phyloP scores from a whole-genome alignment of 176 grass and related monocot genomes.

The Aegilops sharonensis region DNA sequence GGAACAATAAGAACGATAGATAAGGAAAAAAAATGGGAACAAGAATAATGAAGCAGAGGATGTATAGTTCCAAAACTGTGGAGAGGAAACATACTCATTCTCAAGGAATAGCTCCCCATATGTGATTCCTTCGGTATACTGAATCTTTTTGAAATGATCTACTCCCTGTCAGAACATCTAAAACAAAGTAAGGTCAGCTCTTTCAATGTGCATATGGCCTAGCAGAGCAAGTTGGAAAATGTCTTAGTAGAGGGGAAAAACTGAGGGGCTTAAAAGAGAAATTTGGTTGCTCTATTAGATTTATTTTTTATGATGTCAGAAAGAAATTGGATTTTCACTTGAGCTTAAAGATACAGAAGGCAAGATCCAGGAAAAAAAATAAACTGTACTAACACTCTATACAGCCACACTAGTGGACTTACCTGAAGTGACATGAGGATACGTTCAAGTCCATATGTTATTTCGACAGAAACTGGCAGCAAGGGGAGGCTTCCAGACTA shows the following conservation, averaged over 20 bases:
- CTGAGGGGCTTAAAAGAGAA: background rate
- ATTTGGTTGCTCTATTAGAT: background rate
- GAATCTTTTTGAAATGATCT: conserved; percentile 98
- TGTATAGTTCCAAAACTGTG: background rate
- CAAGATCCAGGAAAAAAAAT: background rate
- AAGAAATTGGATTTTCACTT: background rate
- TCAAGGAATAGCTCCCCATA: conserved; percentile 98
- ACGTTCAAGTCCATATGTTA: conserved; percentile 98
- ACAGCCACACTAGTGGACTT: conserved; percentile 11
- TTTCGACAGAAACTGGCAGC: conserved; percentile 88
- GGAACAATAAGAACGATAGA: background rate
- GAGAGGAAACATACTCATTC: conserved; percentile 71
- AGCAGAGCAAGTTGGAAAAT: conserved; percentile 18
- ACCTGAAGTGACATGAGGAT: conserved; percentile 99
- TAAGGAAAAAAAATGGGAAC: background rate
- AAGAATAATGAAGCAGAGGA: background rate
- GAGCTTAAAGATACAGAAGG: background rate
- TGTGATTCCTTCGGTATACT: conserved; percentile 80
- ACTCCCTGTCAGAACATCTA: conserved; percentile 83
- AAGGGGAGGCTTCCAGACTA: conserved; percentile 94
- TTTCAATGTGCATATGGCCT: conserved; percentile 37
- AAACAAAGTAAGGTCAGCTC: conserved; percentile 81
- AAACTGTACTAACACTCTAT: background rate
- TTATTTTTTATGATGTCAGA: background rate
- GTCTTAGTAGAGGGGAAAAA: background rate